These are phyloP conservation scores for Pythium phragmitis DNA, from an alignment of 352 stramenopile genomes.

Conservation along the genomic window DNA sequence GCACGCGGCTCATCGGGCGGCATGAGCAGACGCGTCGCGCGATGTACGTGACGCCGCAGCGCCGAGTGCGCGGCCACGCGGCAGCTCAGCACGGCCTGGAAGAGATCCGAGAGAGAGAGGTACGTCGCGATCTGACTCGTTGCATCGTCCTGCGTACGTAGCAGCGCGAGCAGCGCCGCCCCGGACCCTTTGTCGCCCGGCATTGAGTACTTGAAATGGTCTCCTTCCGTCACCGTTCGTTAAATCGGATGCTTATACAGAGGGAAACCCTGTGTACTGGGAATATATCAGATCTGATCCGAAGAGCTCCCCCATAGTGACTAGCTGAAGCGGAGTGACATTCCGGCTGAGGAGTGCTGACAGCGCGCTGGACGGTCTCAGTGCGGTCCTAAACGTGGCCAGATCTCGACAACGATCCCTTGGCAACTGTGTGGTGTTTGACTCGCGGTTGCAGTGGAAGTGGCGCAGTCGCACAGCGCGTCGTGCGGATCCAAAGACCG, in stretches of 20 bases:
- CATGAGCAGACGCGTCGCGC: slow-evolving; percentile 12
- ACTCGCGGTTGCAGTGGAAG: slow-evolving; percentile 5
- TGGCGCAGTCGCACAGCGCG: neutral
- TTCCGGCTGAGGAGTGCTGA: neutral
- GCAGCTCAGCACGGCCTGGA: slow-evolving; percentile 21
- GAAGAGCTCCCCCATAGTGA: neutral
- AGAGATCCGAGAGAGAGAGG: slow-evolving; percentile 23
- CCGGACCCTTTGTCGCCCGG: neutral
- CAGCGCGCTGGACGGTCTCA: slow-evolving; percentile 8
- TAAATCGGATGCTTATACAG: neutral
- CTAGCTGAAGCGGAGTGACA: neutral
- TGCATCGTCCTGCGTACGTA: slow-evolving; percentile 26
- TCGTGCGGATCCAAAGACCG: no score
- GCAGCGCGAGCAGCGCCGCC: slow-evolving; percentile 16
- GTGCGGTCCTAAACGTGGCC: slow-evolving; percentile 8
- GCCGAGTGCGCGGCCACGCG: slow-evolving; percentile 18
- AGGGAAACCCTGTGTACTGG: neutral
- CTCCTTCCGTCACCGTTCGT: neutral
- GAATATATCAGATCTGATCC: slow-evolving; percentile 5
- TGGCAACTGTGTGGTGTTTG: neutral
- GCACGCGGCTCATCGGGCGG: slow-evolving; percentile 16
- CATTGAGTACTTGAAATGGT: neutral
- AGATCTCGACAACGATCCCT: neutral
- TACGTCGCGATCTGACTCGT: slow-evolving; percentile 24
- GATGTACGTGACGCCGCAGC: slow-evolving; percentile 20